Percentiles rank a stretch among this genome's conserved stretches.
Conservation (phyloP, 306 rosid genomes). For the Hylodesmum podocarpum region DNA sequence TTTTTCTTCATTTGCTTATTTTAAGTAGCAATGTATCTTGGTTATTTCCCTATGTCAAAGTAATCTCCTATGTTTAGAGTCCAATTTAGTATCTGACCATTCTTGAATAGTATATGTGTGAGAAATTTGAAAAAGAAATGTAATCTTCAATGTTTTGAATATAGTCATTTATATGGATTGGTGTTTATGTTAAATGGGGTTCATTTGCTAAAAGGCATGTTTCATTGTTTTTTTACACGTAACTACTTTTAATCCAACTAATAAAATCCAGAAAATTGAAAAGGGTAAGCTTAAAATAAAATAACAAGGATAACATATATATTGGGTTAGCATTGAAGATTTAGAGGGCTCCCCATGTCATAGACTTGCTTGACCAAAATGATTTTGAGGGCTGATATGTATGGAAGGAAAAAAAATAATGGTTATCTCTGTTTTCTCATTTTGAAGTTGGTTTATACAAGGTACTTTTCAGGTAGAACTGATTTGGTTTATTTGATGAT, state of each 20-base stretch:
- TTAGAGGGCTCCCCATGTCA: no score
- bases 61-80: background rate
- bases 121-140: no score
- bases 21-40: background rate
- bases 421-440: background rate
- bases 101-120: no score
- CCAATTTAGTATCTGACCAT: no score
- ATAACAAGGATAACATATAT: background rate
- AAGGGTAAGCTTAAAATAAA: background rate
- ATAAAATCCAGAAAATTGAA: background rate
- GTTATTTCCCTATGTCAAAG: background rate
- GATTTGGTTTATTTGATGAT: background rate
- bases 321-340: background rate
- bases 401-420: background rate
- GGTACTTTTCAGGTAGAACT: background rate
- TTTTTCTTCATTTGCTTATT: background rate
- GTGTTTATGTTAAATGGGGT: background rate
- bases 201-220: background rate
- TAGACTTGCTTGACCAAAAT: background rate
- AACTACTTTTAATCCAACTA: background rate
- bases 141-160: no score
- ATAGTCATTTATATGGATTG: background rate
- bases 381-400: no score
- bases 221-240: background rate
- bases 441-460: background rate